Conservation (phyloP, 2,329 filamentous ascomycete genomes). For the Diaporthe vexans region DNA sequence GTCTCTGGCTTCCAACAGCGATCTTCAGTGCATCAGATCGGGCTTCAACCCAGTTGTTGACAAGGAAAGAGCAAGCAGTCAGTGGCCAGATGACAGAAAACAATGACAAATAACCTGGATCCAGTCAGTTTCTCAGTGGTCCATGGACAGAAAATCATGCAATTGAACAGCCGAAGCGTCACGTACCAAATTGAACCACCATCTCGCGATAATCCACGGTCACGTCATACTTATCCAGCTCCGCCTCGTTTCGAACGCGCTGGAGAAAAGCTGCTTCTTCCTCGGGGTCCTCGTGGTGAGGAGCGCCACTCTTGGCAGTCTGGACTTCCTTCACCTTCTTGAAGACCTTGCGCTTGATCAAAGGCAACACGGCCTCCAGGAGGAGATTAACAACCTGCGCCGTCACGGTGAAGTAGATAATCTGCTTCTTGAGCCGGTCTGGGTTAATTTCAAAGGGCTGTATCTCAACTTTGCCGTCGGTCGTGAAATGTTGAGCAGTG, state of each 20-base stretch:
- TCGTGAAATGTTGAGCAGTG: conserved; percentile 80
- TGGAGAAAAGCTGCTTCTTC: conserved; percentile 86
- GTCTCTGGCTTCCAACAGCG: conserved; percentile 87
- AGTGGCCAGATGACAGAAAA: conserved; percentile 97
- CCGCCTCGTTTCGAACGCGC: conserved; percentile 85
- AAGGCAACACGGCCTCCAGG: conserved; percentile 88
- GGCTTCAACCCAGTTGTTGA: conserved; percentile 97
- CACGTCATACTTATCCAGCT: conserved; percentile 89
- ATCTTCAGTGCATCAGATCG: conserved; percentile 96
- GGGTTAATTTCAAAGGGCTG: conserved; percentile 85
- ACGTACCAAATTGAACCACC: conserved; percentile 81
- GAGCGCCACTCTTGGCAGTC: conserved; percentile 64
- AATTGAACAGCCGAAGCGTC: background rate
- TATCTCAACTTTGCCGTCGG: conserved; percentile 78
- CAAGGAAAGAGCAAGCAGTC: conserved; percentile 87
- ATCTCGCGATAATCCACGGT: conserved; percentile 93
- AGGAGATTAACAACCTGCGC: conserved; percentile 91
- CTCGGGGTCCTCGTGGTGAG: conserved; percentile 72
- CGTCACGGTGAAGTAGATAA: conserved; percentile 96
- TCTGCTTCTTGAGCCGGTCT: conserved; percentile 85
- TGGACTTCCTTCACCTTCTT: conserved; percentile 85
- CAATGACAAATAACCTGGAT: conserved; percentile 83
- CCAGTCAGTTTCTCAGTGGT: conserved; percentile 30
- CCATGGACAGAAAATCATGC: background rate
- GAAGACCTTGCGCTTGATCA: conserved; percentile 83